Evolutionary conservation across 164 flowering plant genomes (phyloP), one percentile per base, ranked within the genome.

Genomic region (Magnolia kwangsiensis): DNA sequence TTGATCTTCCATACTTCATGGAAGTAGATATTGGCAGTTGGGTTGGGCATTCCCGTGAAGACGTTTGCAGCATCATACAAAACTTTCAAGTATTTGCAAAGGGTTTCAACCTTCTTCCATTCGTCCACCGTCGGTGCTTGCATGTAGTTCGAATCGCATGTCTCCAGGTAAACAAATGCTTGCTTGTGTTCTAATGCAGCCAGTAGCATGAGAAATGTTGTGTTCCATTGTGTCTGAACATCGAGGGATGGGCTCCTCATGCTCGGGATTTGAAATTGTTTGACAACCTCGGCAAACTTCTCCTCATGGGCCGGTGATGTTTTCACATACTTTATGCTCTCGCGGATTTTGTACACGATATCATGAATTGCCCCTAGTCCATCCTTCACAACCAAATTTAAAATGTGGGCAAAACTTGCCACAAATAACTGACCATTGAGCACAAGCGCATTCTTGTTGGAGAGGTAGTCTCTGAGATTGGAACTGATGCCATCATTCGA

Each of bases 131-230:
- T 83, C 10, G 83, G 87, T 14, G 89, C 77, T 45, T 74, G 80
- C 74, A 82, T 90, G 83, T 86, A 91, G 77, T 87, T 89, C 29
- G 92, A 87, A 75, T 92, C 97, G 24, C 85, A 80, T 18, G 93
- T 86, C 70, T 88, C 92, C 78, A 94, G 85, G 78, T 92, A 89
- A 55, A 90, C 84, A 81, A 94, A 91, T 13, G 90, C 97, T 83
- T 94, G 94, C 84, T 86, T 94, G 78, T 88, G 80, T 78, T 94
- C 98, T 4, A 87, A 82, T 59, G 96, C 93, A 64, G 90, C 91
- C 63, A 82, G 78, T 67, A 93, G 80, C 97, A 93, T 91, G 63
- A 89, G 86, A 83, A 89, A 90, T 8, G 98, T 93, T 23, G 97
- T 86, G 88, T 91, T 88, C 98, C 98, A 94, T 67, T 85, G 84